Evolutionary conservation across 2,329 filamentous ascomycete species (phyloP).

Genomic region (Bretziella fagacearum): DNA sequence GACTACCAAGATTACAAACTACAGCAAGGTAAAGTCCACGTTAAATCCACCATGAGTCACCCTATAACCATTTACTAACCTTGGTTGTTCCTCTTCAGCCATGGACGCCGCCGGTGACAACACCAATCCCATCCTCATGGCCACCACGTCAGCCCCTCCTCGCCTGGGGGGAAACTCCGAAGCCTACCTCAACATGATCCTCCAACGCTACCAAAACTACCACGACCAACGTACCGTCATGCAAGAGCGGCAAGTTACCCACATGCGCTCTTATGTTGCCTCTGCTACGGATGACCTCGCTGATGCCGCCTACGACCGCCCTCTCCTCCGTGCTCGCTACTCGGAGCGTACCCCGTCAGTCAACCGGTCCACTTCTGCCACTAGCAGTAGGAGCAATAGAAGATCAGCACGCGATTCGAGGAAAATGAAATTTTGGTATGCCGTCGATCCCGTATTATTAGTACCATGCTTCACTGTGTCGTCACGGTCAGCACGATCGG

Average conservation of each 20-base stretch:
- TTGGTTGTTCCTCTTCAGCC: too few species aligned
- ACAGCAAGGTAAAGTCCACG: too few species aligned
- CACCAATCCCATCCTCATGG: background rate
- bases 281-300: background rate
- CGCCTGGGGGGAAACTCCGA: background rate
- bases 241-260: conserved; percentile 7
- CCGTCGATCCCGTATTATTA: conserved; percentile 7
- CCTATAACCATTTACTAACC: background rate
- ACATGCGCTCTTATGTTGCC: conserved; percentile 1
- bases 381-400: background rate
- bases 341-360: conserved; percentile 8
- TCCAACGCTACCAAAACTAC: conserved; percentile 14
- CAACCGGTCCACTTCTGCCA: conserved; percentile 1
- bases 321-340: conserved; percentile 2
- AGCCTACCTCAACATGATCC: conserved; percentile 8
- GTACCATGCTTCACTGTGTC: conserved; percentile 12
- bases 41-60: too few species aligned
- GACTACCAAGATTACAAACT: too few species aligned
- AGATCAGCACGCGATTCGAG: background rate
- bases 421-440: conserved; percentile 6
- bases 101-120: background rate
- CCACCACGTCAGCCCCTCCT: background rate
- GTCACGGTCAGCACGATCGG: conserved; percentile 1
- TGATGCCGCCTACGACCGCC: background rate
- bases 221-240: conserved; percentile 3